Evolutionary conservation across 1,284 basidiomycete species (phyloP).

Genomic region (Trametes hirsuta): DNA sequence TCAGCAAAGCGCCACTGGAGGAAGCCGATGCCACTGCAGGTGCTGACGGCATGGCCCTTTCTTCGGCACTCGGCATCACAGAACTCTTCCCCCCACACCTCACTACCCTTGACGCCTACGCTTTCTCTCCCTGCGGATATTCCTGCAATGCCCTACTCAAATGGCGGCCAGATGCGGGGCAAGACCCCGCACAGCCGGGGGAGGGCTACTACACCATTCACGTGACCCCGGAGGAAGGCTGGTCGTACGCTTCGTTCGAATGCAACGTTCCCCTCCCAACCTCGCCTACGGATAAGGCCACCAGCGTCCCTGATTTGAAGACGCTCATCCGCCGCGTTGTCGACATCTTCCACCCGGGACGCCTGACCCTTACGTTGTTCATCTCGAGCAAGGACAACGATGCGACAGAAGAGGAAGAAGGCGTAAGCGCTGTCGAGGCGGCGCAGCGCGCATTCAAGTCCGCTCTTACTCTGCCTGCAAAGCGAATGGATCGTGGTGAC

Average conservation of each 20-base stretch:
- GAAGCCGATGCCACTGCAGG: slow-evolving; percentile 50
- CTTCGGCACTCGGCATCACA: slow-evolving; percentile 80
- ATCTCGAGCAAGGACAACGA: slow-evolving; percentile 71
- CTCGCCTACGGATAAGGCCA: slow-evolving; percentile 38
- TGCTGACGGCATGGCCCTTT: slow-evolving; percentile 69
- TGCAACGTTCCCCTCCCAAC: slow-evolving; percentile 89
- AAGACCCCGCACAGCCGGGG: slow-evolving; percentile 37
- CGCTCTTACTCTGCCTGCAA: slow-evolving; percentile 46
- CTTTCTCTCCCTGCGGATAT: slow-evolving; percentile 96
- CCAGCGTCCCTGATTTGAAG: slow-evolving; percentile 71
- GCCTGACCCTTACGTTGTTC: slow-evolving; percentile 90
- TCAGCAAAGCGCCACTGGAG: slow-evolving; percentile 48
- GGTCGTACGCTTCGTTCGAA: slow-evolving; percentile 98
- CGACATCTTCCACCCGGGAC: slow-evolving; percentile 89
- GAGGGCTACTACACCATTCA: slow-evolving; percentile 99
- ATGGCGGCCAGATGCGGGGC: slow-evolving; percentile 45
- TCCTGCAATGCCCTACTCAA: slow-evolving; percentile 92
- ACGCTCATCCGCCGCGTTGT: slow-evolving; percentile 89
- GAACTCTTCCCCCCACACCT: slow-evolving; percentile 79
- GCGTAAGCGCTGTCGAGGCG: slow-evolving; percentile 60
- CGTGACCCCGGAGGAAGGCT: slow-evolving; percentile 96
- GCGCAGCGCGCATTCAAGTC: slow-evolving; percentile 72
- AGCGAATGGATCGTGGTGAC: slow-evolving; percentile 8
- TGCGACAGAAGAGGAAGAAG: slow-evolving; percentile 50
- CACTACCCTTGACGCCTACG: slow-evolving; percentile 90